These are phyloP conservation scores for Puccinia coronata DNA, from an alignment of 1,284 basidiomycete genomes.

Conservation along the genomic window DNA sequence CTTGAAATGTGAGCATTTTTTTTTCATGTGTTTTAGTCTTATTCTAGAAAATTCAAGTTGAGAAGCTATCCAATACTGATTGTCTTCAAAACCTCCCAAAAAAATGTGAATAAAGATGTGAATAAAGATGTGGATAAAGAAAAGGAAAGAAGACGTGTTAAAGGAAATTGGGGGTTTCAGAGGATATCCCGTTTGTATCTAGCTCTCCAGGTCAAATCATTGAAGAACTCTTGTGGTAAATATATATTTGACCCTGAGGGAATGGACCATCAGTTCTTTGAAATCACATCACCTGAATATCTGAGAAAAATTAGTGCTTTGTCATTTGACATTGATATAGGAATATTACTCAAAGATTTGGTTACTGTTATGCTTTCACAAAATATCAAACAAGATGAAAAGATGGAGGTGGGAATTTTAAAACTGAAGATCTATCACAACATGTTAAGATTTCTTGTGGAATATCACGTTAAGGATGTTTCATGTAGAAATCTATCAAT, in stretches of 20 bases:
- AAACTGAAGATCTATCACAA: background rate
- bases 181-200: background rate
- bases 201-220: background rate
- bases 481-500: background rate
- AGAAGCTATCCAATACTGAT: too few species aligned
- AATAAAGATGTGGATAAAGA: background rate
- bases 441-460: background rate
- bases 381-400: background rate
- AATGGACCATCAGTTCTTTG: background rate
- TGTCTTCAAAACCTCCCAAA: too few species aligned
- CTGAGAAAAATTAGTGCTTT: background rate
- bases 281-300: background rate
- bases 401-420: background rate
- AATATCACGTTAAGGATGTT: background rate
- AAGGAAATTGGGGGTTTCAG: background rate
- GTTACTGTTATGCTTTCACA: background rate
- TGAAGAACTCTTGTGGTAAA: background rate
- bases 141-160: background rate
- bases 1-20: background rate
- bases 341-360: background rate
- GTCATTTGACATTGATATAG: background rate
- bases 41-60: too few species aligned
- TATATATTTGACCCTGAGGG: background rate
- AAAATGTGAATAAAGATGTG: too few species aligned
- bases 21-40: too few species aligned